Conservation (phyloP, 495 filamentous ascomycete genomes). For the Xylaria nigripes region DNA sequence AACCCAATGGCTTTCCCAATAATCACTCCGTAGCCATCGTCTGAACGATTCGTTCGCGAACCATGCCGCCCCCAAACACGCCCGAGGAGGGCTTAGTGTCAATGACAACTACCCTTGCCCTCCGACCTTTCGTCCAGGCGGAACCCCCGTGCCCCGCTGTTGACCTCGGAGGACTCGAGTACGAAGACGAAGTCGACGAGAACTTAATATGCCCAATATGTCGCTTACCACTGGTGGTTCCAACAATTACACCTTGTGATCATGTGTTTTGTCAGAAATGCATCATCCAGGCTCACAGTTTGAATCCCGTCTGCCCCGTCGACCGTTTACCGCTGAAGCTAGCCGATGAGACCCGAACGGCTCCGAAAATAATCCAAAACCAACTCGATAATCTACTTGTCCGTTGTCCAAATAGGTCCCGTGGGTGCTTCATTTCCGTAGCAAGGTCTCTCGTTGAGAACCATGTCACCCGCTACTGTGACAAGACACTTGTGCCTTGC, state of each 20-base stretch:
- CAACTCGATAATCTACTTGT: slow-evolving; percentile 72
- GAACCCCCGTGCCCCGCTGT: slow-evolving; percentile 14
- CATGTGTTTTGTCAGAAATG: slow-evolving; percentile 66
- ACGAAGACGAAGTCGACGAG: slow-evolving; percentile 59
- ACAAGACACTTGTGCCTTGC: slow-evolving; percentile 57
- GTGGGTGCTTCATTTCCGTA: slow-evolving; percentile 56
- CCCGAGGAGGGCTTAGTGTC: slow-evolving; percentile 26
- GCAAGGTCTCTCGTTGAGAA: slow-evolving; percentile 60
- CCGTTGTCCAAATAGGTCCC: slow-evolving; percentile 54
- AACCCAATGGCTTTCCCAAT: background rate
- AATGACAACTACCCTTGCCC: slow-evolving; percentile 13
- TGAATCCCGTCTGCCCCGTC: slow-evolving; percentile 41
- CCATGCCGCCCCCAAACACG: slow-evolving; percentile 29
- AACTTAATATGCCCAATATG: slow-evolving; percentile 82
- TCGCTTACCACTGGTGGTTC: slow-evolving; percentile 62
- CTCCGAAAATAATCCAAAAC: slow-evolving; percentile 39
- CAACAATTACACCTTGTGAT: slow-evolving; percentile 63
- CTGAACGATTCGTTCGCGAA: background rate
- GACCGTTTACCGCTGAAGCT: slow-evolving; percentile 39
- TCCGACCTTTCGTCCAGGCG: slow-evolving; percentile 12
- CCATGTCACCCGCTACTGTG: slow-evolving; percentile 70
- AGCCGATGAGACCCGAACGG: slow-evolving; percentile 18
- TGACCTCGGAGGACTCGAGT: slow-evolving; percentile 65
- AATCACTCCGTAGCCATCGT: background rate
- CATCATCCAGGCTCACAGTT: slow-evolving; percentile 50